Evolutionary conservation across 2,329 filamentous ascomycete species (phyloP), one percentile per base, ranked within the genome.

Genomic region (Catunica adiposa): DNA sequence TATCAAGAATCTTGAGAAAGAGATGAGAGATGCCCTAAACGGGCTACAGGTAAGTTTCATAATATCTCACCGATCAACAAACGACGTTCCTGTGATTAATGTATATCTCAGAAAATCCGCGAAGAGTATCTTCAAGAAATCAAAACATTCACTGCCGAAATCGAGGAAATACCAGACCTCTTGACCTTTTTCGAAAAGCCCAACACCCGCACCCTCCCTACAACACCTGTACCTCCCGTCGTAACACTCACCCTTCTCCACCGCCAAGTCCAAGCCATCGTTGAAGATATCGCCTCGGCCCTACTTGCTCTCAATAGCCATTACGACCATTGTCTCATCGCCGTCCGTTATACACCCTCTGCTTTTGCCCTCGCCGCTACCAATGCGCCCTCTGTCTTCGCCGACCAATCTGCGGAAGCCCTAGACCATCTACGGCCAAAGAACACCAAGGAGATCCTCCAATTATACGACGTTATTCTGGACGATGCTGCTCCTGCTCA

Each of bases 271-370:
- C 20, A 48, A 15, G 17, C 11, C 2, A 1, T 26, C 9, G 54
- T 53, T n/a, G 51, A 59, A 1, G 69, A 73, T 0, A 72, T 82
- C 47, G 69, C 75, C 1, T 69, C 73, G 3, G 71, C 80, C 44
- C 77, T 97, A 1, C 79, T 87, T 56, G 88, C 84, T 0, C 72
- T 97, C 3, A 89, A 88, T 6, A 79, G 78, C 25, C 90, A 97
- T 68, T 96, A 95, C 65, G 90, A 97, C 66, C 79, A 94, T 61
- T 96, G 90, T 66, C 86, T 94, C 14, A 90, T 84, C 1, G 90
- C 90, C 0, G 83, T 96, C 46, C 86, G 89, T 58, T 88, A 90
- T 53, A 96, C 89, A 2, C 89, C 95, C 69, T 85, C 84, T 29
- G 85, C 83, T 3, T 80, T 81, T 11, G 83, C 80, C 3, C 72